Evolutionary conservation across 2,329 filamentous ascomycete genomes (phyloP).

Genomic region (Lecanoromycetidae sp.): DNA sequence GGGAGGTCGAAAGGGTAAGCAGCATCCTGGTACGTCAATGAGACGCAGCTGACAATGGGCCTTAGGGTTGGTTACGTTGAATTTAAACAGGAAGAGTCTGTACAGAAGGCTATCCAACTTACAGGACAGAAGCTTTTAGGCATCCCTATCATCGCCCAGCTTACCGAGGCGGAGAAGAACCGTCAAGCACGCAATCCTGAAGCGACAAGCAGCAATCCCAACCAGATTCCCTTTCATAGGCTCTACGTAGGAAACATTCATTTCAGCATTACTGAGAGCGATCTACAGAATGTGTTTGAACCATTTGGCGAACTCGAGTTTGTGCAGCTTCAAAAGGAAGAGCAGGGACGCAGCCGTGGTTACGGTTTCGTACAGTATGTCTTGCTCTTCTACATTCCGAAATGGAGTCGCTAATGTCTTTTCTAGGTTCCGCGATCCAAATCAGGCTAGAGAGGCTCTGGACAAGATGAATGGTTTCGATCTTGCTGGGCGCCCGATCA

Average conservation of each 20-base stretch:
- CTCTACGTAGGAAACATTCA: conserved; percentile 99
- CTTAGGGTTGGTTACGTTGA: conserved; percentile 94
- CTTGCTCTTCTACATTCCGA: neutral
- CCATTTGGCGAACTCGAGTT: conserved; percentile 97
- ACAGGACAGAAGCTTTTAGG: conserved; percentile 97
- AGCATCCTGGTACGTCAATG: neutral
- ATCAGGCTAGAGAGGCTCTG: conserved; percentile 82
- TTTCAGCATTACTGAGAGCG: conserved; percentile 95
- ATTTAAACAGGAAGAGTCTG: conserved; percentile 92
- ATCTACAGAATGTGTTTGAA: conserved; percentile 91
- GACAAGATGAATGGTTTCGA: conserved; percentile 99
- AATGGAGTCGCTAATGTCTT: conserved; percentile 16
- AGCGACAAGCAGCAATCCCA: conserved; percentile 54
- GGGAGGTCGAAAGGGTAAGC: conserved; percentile 92
- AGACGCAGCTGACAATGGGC: conserved; percentile 27
- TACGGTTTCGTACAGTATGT: conserved; percentile 98
- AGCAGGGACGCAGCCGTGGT: conserved; percentile 75
- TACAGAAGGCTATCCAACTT: conserved; percentile 86
- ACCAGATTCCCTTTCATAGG: conserved; percentile 88
- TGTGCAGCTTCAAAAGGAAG: conserved; percentile 94
- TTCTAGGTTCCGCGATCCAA: conserved; percentile 71
- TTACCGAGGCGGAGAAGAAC: conserved; percentile 99
- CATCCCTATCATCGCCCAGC: conserved; percentile 95
- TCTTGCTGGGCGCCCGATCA: conserved; percentile 89
- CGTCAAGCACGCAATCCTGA: conserved; percentile 82